Base-by-base conservation (phyloP, 1,139 yeast species). In the Nakaseomyces uthaithaninus region DNA sequence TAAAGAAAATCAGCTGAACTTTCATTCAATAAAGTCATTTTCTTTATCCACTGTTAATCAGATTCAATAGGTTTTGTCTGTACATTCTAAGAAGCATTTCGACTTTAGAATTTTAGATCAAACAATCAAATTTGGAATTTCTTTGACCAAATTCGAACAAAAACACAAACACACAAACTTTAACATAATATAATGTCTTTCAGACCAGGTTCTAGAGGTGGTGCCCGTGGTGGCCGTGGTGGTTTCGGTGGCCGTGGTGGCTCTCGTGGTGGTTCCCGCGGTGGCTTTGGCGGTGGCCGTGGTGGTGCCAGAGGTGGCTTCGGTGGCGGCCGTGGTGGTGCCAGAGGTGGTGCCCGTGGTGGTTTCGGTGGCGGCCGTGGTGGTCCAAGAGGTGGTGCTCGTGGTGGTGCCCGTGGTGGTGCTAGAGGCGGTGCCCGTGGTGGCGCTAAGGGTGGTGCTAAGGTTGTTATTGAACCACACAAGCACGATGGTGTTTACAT, bases 401-500 rank as follows among this genome's bases (percentile, higher is more conserved):
- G 77, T 46, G 61, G 75, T 51, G 81, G 82, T 49, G 94, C 94
- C 58, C 84, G 94, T 55, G 84, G 86, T 70, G 72, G 86, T 56
- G 84, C 82, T 41, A 57, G 82, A 46, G 85, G 87, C 52, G 91
- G 87, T 64, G 86, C 84, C 49, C 60, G 79, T 51, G 89, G 89
- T 54, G 84, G 84, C 64, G 83, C 83, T 52, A 60, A 71, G 52
- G 84, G 84, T 54, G 98, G 97, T 65, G 94, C 95, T 60, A 91
- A 84, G 73, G 97, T 89, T 53, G 87, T 91, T 60, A 83, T 91
- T 57, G 98, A 91, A 72, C 96, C 97, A 55, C 98, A 91, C 70
- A 83, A 95, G 72, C 97, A 89, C 65, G 94, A 91, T 41, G 91
- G 91, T 78, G 95, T 91, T 53, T 91, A 80, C 79, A 87, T 91